Evolutionary conservation across 768 basidiomycete genomes (phyloP), one percentile per base, ranked within the genome.

Genomic region (Tephrocybe rancida): DNA sequence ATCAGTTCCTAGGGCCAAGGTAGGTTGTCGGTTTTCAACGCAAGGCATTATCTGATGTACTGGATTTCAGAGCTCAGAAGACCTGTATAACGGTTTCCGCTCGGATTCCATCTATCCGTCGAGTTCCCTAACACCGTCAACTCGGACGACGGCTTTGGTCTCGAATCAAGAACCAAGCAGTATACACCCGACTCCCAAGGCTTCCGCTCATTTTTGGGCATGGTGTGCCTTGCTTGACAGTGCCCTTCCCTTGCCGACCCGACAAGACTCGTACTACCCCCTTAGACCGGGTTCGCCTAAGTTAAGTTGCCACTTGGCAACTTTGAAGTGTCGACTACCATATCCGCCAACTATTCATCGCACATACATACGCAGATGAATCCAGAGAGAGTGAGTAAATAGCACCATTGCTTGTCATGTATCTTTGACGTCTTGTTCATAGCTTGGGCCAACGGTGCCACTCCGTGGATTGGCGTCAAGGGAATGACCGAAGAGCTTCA

Each of bases 51-150:
- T 18, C 22, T 18, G 25, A 18, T 27, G 2, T 27, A 27, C 30
- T n/a, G 8, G 37, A 54, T 57, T 13, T 13, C 16, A 82, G 80
- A 76, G 73, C 44, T 53, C 60, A 19, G 70, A 77, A 24, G 95
- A 98, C 69, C 93, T 93, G 0, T 96, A 84, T 70, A 82, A 83
- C 54, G 90, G 84, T 7, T 97, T 98, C 69, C 87, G 95, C 30
- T 96, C 94, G 5, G 89, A 98, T 70, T 95, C 92, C 66, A 87
- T 98, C 43, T 95, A 98, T 67, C 80, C 95, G 50, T 94, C 94
- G 0, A 79, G 93, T 35, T 97, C 95, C 1, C 73, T 97, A 60
- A 81, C 82, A 22, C 88, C 90, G 2, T 86, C 86, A 7, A 73
- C 84, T 19, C 71, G 70, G 52, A 65, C 25, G 18, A 47, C 49